These are phyloP conservation scores for Leccinum variicolor DNA, from an alignment of 768 basidiomycete species.

Conservation along the genomic window DNA sequence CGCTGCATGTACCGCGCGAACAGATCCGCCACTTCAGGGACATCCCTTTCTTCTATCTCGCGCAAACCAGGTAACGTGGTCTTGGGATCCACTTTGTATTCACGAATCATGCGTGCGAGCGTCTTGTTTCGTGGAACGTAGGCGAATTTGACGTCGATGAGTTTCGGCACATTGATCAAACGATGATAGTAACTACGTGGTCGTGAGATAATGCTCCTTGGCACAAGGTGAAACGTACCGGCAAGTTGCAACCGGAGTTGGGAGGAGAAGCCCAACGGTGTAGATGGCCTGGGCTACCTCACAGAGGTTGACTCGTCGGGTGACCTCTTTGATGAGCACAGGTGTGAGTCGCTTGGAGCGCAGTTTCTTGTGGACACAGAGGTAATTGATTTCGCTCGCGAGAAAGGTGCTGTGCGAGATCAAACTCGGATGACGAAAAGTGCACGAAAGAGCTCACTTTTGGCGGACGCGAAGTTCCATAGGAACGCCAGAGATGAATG, in stretches of 20 bases:
- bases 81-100: slow-evolving; percentile 61
- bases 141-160: slow-evolving; percentile 89
- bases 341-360: slow-evolving; percentile 94
- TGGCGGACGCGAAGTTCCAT: slow-evolving; percentile 79
- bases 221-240: slow-evolving; percentile 42
- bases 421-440: slow-evolving; percentile 1
- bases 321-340: slow-evolving; percentile 96
- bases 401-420: slow-evolving; percentile 51
- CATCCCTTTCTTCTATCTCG: slow-evolving; percentile 83
- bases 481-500: slow-evolving; percentile 94
- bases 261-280: slow-evolving; percentile 89
- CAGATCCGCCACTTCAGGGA: slow-evolving; percentile 66
- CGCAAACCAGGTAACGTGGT: slow-evolving; percentile 64
- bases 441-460: slow-evolving; percentile 50
- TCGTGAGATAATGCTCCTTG: slow-evolving; percentile 4
- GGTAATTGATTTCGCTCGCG: slow-evolving; percentile 92
- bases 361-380: slow-evolving; percentile 96
- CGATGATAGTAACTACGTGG: slow-evolving; percentile 82
- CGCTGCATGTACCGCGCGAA: slow-evolving; percentile 77
- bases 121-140: slow-evolving; percentile 84
- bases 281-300: slow-evolving; percentile 97
- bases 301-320: slow-evolving; percentile 83
- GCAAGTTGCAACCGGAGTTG: slow-evolving; percentile 88
- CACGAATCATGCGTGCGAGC: slow-evolving; percentile 82
- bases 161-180: slow-evolving; percentile 85